Evolutionary conservation across 2,329 filamentous ascomycete species (phyloP).

Genomic region (Clarireedia homoeocarpa): DNA sequence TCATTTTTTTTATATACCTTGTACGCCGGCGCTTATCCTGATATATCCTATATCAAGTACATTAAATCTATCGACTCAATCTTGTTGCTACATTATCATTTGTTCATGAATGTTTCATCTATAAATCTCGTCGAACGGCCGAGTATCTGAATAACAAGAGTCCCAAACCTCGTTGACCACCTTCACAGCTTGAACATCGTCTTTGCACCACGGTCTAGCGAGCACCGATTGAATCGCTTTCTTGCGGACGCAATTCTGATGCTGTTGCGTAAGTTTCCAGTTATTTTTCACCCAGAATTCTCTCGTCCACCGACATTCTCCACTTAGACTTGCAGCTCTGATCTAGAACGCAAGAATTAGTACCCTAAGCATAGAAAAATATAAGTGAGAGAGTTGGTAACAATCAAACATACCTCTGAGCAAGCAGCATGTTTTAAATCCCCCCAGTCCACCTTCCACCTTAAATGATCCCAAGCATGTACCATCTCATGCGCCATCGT

Average conservation of each 20-base stretch:
- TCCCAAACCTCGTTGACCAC: constrained; percentile 98
- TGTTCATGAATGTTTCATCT: constrained; percentile 40
- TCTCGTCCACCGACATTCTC: constrained; percentile 84
- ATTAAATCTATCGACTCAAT: constrained; percentile 1
- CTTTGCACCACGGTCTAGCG: constrained; percentile 70
- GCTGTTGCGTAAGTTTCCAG: constrained; percentile 83
- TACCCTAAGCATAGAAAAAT: not conserved
- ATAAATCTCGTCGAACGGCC: constrained; percentile 96
- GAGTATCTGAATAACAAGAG: constrained; percentile 87
- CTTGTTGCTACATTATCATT: constrained; percentile 2
- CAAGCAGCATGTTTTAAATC: constrained; percentile 85
- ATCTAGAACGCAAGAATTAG: constrained; percentile 49
- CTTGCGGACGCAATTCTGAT: constrained; percentile 83
- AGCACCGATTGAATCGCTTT: constrained; percentile 75
- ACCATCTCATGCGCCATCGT: constrained; percentile 97
- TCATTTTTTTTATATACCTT: constrained; percentile 16
- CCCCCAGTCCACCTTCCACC: constrained; percentile 83
- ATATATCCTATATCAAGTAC: constrained; percentile 14
- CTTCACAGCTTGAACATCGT: constrained; percentile 77
- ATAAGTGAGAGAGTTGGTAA: not conserved
- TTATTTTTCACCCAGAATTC: constrained; percentile 82
- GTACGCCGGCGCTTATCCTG: constrained; percentile 27
- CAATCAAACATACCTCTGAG: constrained; percentile 60
- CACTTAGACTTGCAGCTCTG: constrained; percentile 82
- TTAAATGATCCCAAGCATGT: constrained; percentile 86